Evolutionary conservation across 768 basidiomycete genomes (phyloP), one percentile per base, ranked within the genome.

Genomic region (Mycena rosella): DNA sequence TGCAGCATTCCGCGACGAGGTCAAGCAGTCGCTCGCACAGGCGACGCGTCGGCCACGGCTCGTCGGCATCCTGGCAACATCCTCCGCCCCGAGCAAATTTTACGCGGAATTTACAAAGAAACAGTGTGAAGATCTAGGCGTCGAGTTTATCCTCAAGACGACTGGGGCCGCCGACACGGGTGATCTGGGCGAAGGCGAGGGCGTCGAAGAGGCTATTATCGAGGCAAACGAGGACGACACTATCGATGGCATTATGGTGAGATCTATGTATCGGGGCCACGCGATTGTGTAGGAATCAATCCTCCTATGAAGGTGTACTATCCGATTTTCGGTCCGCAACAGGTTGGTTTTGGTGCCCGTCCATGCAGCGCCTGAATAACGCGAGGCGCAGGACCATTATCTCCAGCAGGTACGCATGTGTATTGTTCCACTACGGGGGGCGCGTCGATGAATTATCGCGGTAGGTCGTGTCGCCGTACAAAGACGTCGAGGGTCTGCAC

Each of bases 401-500:
- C 83, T 99, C 61, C 98, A 99, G 79, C 97, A 98, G 83, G 93
- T 91, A 72, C 67, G 80, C 17, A 18, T 32, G n/a, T n/a, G n/a
- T n/a, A n/a, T n/a, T n/a, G 29, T n/a, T 22, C 42, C 55, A 47
- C 47, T 48, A 8, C 32, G 45, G 36, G 20, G 22, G 24, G 22
- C 32, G 30, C 44, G 5, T 65, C 66, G 29, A 69, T 62, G 38
- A 55, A 36, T 27, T 53, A 40, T 40, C 30, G 27, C n/a, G 58
- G 27, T 60, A 94, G 93, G 89, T 98, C 62, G 96, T 99, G 9
- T 96, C 95, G 0, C 96, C 98, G 3, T 86, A 92, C 70, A 99
- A 99, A 81, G 98, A 99, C 73, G 98, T 99, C 67, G 98, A 99
- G 80, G 97, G 98, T 2, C 85, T 99, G 58, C 90, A 99, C 80